Percentiles rank a stretch among this genome's conserved stretches.
These are phyloP conservation scores for Podaxis sp. DNA, from an alignment of 768 basidiomycete species.

Conservation along the genomic window DNA sequence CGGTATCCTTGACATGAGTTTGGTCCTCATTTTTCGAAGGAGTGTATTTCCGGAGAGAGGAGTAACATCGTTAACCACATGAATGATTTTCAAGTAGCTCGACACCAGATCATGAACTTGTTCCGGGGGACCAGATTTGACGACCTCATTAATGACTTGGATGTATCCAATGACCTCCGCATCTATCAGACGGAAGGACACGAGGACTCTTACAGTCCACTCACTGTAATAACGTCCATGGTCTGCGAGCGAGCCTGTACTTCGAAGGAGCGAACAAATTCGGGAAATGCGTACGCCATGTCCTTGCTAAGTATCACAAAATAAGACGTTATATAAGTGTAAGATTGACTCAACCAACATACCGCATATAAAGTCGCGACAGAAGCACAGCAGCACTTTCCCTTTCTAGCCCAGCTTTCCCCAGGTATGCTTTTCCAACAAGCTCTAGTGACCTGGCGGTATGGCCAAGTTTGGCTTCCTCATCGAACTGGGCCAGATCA, in stretches of 20 bases:
- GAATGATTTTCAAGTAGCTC: slow-evolving; percentile 44
- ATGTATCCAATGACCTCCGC: slow-evolving; percentile 65
- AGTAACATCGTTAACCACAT: slow-evolving; percentile 37
- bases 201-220: slow-evolving; percentile 11
- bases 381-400: slow-evolving; percentile 82
- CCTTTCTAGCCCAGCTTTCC: slow-evolving; percentile 77
- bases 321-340: not conserved
- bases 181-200: slow-evolving; percentile 11
- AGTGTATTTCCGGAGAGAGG: slow-evolving; percentile 55
- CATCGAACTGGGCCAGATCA: slow-evolving; percentile 83
- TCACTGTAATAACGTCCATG: slow-evolving; percentile 53
- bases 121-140: slow-evolving; percentile 59
- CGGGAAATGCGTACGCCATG: slow-evolving; percentile 42
- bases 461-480: slow-evolving; percentile 43
- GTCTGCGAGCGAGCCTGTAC: slow-evolving; percentile 30
- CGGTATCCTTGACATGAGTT: slow-evolving; percentile 65
- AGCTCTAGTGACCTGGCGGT: slow-evolving; percentile 59
- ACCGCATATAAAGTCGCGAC: slow-evolving; percentile 80
- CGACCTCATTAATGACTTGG: slow-evolving; percentile 67
- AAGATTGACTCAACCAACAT: slow-evolving; percentile 20
- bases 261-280: slow-evolving; percentile 51
- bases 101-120: slow-evolving; percentile 44
- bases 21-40: slow-evolving; percentile 66
- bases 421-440: slow-evolving; percentile 56
- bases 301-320: slow-evolving; percentile 49